Evolutionary conservation across 2,329 filamentous ascomycete genomes (phyloP).

Genomic region (Scolecobasidium constrictum): DNA sequence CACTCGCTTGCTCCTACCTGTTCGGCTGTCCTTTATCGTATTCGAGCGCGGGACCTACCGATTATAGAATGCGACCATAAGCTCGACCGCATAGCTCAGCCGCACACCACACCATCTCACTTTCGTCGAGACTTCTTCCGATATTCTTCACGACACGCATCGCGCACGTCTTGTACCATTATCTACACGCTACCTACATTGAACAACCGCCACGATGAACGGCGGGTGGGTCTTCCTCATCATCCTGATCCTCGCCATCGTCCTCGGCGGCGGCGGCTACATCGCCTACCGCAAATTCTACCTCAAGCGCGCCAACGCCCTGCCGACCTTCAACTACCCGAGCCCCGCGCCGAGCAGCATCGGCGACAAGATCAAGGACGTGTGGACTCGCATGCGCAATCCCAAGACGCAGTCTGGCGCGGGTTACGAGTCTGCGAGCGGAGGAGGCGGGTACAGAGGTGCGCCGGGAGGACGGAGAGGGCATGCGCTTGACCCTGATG

Average conservation of each 20-base stretch:
- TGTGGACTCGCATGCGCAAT: slow-evolving; percentile 52
- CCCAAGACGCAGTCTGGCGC: slow-evolving; percentile 57
- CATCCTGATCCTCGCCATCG: slow-evolving; percentile 52
- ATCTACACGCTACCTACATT: neutral
- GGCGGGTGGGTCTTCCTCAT: slow-evolving; percentile 58
- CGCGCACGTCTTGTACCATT: neutral
- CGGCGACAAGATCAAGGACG: slow-evolving; percentile 62
- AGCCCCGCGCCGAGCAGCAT: slow-evolving; percentile 51
- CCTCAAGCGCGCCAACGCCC: slow-evolving; percentile 41
- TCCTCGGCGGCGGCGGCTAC: slow-evolving; percentile 52
- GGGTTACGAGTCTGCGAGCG: slow-evolving; percentile 47
- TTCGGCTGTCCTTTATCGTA: too few relatives aligned
- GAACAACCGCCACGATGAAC: neutral
- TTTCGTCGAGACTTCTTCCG: neutral
- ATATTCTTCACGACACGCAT: neutral
- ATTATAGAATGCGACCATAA: too few relatives aligned
- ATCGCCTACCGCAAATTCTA: slow-evolving; percentile 52
- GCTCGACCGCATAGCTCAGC: too few relatives aligned
- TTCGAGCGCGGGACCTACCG: too few relatives aligned
- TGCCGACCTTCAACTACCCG: slow-evolving; percentile 31
- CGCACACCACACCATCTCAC: too few relatives aligned
- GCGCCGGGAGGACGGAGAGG: slow-evolving; percentile 36
- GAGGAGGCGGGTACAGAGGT: slow-evolving; percentile 22
- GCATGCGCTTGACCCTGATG: slow-evolving; percentile 66
- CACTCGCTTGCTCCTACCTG: neutral